Evolutionary conservation across 257 asterid species (phyloP), one percentile per base, ranked within the genome.

Genomic region (Forsythia viridissima): DNA sequence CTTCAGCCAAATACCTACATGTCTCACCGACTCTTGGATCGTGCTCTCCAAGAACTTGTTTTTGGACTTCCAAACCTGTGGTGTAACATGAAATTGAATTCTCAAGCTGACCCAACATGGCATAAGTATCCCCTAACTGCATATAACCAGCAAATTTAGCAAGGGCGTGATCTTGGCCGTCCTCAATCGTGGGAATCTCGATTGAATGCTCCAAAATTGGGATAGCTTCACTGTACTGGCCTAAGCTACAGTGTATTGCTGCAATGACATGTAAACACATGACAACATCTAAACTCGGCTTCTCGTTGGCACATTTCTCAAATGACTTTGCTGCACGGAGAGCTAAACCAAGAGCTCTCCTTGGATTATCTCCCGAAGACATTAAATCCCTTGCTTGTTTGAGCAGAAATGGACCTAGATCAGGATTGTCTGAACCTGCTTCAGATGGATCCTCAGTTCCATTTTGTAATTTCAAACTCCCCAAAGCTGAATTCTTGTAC

Each of bases 111-210:
- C 97, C 98, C 85, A 92, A 79, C 98, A 94, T 90, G 4, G 97
- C 88, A 70, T 87, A 92, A 44, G 97, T 94, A 77, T 94, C 97
- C 7, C 98, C 98, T 83, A 94, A 73, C 86, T 94, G 98, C 98
- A 94, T 94, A 81, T 91, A 87, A 39, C 98, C 97, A 9, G 98
- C 97, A 57, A 94, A 94, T 86, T 94, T 94, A 65, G 98, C 98
- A 72, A 94, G 94, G 76, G 98, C 98, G 0, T 91, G 97, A 83
- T 94, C 96, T 79, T 91, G 93, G n/a, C 97, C 96, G 73, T 89
- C 89, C 79, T 92, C 96, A 52, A 92, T 80, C 20, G 77, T 78
- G 0, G 97, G 97, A 76, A 94, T 92, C 88, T 88, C 88, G 42
- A 94, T 85, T 0, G 98, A 94, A 71, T 77, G 91, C 79, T 92